Evolutionary conservation across 371 early-diverging fungal genomes (phyloP), one percentile per base, ranked within the genome.

Genomic region (Rhizopus stolonifer): DNA sequence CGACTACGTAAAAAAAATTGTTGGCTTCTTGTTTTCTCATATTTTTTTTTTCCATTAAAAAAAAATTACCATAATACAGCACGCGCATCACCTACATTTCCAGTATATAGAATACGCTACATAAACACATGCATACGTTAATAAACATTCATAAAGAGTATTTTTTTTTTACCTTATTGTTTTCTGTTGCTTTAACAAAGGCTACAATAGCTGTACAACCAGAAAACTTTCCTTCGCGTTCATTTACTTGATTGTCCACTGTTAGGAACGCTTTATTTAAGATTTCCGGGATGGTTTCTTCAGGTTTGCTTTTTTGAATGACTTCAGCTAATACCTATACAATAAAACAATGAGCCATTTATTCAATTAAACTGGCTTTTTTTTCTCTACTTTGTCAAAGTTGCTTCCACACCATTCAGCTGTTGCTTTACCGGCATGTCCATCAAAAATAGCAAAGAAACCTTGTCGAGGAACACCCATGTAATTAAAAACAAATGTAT

Each of bases 51-150:
- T 9, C 38, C 9, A 43, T 24, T 25, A 22, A n/a, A 4, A 36
- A n/a, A 4, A n/a, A 36, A 36, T 64, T 79, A 87, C 88, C 90
- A 82, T 56, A 96, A 69, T 24, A 96, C 95, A 14, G 91, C 95
- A 34, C 98, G 81, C 6, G 96, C 95, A 81, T 98, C 98, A 26
- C 98, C 98, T 19, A 89, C 98, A 69, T 98, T 98, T 36, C 95
- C 98, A 25, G 90, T 90, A 63, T 95, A 94, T 44, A 96, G 72
- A 18, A 88, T 86, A 45, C 96, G 82, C 89, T 90, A 62, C 33
- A 22, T 6, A 52, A 40, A 7, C 21, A 23, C 11, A 18, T 52
- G 10, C 22, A 13, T 52, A 49, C 29, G 13, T 15, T 2, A 15
- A 17, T 17, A 3, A 8, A 7, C 13, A 25, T 17, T 34, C 24